Base-by-base conservation (phyloP, 495 filamentous ascomycete genomes). In the Daldinia loculata region DNA sequence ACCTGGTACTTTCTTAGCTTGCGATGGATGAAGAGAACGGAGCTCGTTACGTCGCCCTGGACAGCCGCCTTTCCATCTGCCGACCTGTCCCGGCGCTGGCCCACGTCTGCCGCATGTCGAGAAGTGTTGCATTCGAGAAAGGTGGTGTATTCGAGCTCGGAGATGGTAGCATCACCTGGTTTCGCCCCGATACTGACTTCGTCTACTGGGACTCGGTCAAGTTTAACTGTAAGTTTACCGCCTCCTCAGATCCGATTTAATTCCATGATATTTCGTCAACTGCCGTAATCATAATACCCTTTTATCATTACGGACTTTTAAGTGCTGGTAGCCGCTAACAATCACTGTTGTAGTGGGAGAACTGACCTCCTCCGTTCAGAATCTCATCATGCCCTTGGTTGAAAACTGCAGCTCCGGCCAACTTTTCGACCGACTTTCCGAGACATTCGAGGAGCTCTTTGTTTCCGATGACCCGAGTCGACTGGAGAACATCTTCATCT, bases 331-430 rank as follows among this genome's bases (percentile, higher is more conserved):
- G 19, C 6, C 17, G 15, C 68, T 70, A 66, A 70, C 41, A 27
- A 38, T 43, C 2, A 2, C 14, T 4, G 8, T 15, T 38, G 1
- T 41, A 70, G 68, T 70, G 50, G 68, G 68, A 34, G 56, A 70
- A 9, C 11, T 57, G 14, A 22, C 50, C 2, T 11, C 34, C 1
- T 17, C 8, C 0, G 53, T 69, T 6, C 43, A 53, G 52, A 63
- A 63, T 22, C 58, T 69, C 14, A 61, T 60, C 15, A 30, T 69
- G 12, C 53, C 60, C 6, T 15, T 11, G 14, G 3, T 0, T 2
- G n/a, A 34, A 8, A 29, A 59, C 4, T 0, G 17, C 24, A 12
- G 8, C 7, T 59, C 48, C 15, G 0, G 0, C 6, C 5, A n/a
- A 19, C 32, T 51, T 1, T 45, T 55, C 15, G 0, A 1, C 9